phyloP scores from a whole-genome alignment of 1,139 yeast species.

The Suhomyces coccinellae region DNA sequence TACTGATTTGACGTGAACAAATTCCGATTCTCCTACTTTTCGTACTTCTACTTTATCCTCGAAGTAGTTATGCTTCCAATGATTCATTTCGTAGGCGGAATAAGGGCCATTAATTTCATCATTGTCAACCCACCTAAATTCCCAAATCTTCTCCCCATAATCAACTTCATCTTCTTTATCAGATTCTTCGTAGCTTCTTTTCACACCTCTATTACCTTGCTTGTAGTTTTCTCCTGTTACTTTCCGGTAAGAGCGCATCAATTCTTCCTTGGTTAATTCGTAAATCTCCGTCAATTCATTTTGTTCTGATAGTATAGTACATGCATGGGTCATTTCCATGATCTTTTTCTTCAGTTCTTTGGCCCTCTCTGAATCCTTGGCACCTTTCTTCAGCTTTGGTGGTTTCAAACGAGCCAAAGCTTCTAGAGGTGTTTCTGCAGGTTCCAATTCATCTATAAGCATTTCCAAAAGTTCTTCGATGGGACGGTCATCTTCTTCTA shows the following conservation, averaged over 20 bases:
- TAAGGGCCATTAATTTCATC: slow-evolving; percentile 61
- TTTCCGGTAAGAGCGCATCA: slow-evolving; percentile 51
- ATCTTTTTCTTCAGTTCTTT: slow-evolving; percentile 29
- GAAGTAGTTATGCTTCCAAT: slow-evolving; percentile 63
- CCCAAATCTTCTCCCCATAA: slow-evolving; percentile 51
- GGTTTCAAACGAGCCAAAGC: slow-evolving; percentile 50
- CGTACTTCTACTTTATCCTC: slow-evolving; percentile 49
- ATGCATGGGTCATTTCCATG: slow-evolving; percentile 47
- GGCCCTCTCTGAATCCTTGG: slow-evolving; percentile 4
- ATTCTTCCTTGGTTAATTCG: slow-evolving; percentile 58
- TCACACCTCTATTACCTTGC: slow-evolving; percentile 8
- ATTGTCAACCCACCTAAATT: slow-evolving; percentile 58
- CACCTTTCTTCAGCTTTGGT: slow-evolving; percentile 23
- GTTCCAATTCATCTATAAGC: slow-evolving; percentile 48
- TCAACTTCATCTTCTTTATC: slow-evolving; percentile 16
- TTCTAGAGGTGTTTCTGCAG: slow-evolving; percentile 67
- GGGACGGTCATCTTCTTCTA: slow-evolving; percentile 13
- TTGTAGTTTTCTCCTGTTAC: slow-evolving; percentile 49
- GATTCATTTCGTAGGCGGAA: slow-evolving; percentile 52
- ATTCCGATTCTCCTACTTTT: slow-evolving; percentile 31
- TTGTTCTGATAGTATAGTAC: slow-evolving; percentile 46
- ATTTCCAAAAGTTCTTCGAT: slow-evolving; percentile 29
- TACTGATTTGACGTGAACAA: slow-evolving; percentile 27
- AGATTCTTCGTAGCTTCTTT: slow-evolving; percentile 8
- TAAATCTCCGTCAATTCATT: slow-evolving; percentile 48